Evolutionary conservation across 208 protist species (phyloP).

Genomic region (Angomonas deanei): DNA sequence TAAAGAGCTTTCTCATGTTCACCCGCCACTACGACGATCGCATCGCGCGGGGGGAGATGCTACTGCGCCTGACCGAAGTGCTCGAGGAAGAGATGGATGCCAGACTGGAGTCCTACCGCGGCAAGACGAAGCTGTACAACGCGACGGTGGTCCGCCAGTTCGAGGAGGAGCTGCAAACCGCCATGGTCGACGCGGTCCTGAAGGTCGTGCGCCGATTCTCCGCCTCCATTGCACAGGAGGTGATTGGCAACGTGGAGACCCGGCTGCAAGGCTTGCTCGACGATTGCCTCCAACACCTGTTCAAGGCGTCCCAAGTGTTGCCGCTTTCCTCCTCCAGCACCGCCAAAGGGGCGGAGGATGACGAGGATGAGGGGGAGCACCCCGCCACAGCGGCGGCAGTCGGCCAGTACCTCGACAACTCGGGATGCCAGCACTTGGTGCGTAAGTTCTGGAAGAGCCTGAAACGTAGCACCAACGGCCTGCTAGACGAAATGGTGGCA

Average conservation of each 20-base stretch:
- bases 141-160: conserved; percentile 33
- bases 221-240: conserved; percentile 41
- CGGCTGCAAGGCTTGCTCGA: conserved; percentile 47
- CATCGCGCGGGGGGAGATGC: conserved; percentile 54
- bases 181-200: conserved; percentile 40
- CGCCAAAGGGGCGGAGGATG: conserved; percentile 3
- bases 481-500: conserved; percentile 24
- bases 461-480: conserved; percentile 22
- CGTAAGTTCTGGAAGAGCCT: conserved; percentile 60
- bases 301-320: conserved; percentile 45
- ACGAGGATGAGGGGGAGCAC: conserved; percentile 4
- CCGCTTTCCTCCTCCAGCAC: conserved; percentile 22
- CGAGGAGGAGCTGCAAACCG: conserved; percentile 38
- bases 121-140: conserved; percentile 68
- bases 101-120: conserved; percentile 31
- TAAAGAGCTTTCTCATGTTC: conserved; percentile 41
- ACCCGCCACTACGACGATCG: conserved; percentile 43
- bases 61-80: conserved; percentile 39
- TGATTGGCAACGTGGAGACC: conserved; percentile 40
- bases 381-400: neutral
- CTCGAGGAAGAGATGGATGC: conserved; percentile 57
- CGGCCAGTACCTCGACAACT: conserved; percentile 29
- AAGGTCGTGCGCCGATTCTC: conserved; percentile 51
- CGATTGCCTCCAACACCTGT: conserved; percentile 34
- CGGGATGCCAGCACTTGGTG: conserved; percentile 44